A percentile compares a stretch with the other conserved stretches of the same genome.
phyloP scores from a whole-genome alignment of 1,139 yeast genomes.

The Geotrichum candidum region DNA sequence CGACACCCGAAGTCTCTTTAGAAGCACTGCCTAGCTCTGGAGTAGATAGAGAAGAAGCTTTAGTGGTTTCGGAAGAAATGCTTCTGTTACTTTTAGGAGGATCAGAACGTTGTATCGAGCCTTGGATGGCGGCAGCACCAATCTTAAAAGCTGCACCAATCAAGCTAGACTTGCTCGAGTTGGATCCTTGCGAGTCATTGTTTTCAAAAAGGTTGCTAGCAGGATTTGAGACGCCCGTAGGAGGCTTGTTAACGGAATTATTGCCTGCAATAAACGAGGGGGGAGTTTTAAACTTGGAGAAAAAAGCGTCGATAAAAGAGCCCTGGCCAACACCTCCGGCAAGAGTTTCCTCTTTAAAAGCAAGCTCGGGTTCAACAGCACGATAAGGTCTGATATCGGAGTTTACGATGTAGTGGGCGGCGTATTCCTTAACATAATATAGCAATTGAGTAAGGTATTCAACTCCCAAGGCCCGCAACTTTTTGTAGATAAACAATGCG shows the following conservation, averaged over 20 bases:
- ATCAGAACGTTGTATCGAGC: background rate
- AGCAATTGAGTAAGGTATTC: slow-evolving; percentile 22
- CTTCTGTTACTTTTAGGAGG: background rate
- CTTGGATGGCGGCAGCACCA: slow-evolving; percentile 8
- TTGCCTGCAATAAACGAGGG: slow-evolving; percentile 1
- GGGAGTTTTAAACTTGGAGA: slow-evolving; percentile 13
- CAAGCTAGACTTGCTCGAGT: background rate
- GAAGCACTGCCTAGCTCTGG: background rate
- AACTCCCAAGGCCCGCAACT: slow-evolving; percentile 23
- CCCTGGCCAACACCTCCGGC: background rate
- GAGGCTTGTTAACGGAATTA: background rate
- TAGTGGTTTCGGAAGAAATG: background rate
- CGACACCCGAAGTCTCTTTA: background rate
- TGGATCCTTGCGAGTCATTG: background rate
- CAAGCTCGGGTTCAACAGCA: background rate
- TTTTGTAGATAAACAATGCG: slow-evolving; percentile 23
- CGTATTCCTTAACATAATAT: slow-evolving; percentile 10
- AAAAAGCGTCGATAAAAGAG: slow-evolving; percentile 11
- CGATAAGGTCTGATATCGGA: slow-evolving; percentile 5
- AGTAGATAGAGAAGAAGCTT: background rate
- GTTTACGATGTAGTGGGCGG: slow-evolving; percentile 1
- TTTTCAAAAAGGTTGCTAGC: background rate
- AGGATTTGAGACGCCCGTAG: background rate
- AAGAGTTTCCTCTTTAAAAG: background rate
- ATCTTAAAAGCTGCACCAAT: slow-evolving; percentile 1